A percentile compares a stretch with the other conserved stretches of the same genome.
These are phyloP conservation scores for Penicillium sp. DNA, from an alignment of 2,329 filamentous ascomycete species.

Conservation along the genomic window DNA sequence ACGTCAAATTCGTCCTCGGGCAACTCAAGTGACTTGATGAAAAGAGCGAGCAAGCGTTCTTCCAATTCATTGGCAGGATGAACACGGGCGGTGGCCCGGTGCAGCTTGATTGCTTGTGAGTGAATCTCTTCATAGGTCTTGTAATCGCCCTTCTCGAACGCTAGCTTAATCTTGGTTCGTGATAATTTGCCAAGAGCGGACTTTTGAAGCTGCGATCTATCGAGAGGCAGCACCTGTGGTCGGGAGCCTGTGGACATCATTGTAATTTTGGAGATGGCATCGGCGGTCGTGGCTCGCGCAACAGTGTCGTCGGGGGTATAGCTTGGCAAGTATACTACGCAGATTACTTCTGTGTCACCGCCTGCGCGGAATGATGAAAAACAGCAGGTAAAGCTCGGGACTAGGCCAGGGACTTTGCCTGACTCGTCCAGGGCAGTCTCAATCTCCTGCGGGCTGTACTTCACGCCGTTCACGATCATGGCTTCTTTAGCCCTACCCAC, in stretches of 20 bases:
- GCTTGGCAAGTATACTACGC: slow-evolving; percentile 40
- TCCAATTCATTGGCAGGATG: slow-evolving; percentile 9
- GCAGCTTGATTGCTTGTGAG: neutral
- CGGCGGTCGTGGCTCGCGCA: slow-evolving; percentile 2
- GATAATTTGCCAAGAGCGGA: slow-evolving; percentile 18
- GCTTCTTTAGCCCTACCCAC: slow-evolving; percentile 9
- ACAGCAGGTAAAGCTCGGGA: slow-evolving; percentile 34
- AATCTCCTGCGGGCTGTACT: slow-evolving; percentile 40
- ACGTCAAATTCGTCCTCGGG: slow-evolving; percentile 14
- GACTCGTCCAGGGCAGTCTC: slow-evolving; percentile 40
- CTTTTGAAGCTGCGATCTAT: slow-evolving; percentile 6
- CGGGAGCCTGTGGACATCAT: slow-evolving; percentile 9
- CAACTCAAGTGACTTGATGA: slow-evolving; percentile 7
- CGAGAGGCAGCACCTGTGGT: slow-evolving; percentile 13
- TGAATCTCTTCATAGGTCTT: slow-evolving; percentile 10
- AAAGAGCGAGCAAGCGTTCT: slow-evolving; percentile 2
- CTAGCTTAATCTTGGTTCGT: slow-evolving; percentile 18
- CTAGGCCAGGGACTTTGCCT: slow-evolving; percentile 20
- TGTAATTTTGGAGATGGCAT: slow-evolving; percentile 6
- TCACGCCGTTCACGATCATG: slow-evolving; percentile 51
- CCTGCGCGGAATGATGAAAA: slow-evolving; percentile 38
- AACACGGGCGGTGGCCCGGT: neutral
- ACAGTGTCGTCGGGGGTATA: slow-evolving; percentile 10
- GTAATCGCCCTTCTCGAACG: slow-evolving; percentile 46
- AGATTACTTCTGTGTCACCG: slow-evolving; percentile 39